Evolutionary conservation across 1,284 basidiomycete genomes (phyloP).

Genomic region (Volvariella volvacea): DNA sequence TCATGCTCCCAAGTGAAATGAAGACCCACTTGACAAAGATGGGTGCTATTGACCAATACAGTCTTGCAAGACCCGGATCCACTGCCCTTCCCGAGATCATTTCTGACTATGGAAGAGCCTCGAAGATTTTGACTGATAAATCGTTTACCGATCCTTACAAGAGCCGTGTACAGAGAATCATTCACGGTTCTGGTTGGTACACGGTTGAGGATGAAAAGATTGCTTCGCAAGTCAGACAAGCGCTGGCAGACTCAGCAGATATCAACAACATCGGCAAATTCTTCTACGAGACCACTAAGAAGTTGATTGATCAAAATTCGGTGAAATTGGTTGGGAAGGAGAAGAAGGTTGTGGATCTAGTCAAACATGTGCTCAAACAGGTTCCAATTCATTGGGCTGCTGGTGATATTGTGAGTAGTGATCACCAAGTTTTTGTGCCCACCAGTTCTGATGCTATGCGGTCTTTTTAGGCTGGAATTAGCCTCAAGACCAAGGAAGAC

Average conservation of each 20-base stretch:
- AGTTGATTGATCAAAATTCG: constrained; percentile 46
- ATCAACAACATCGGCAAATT: constrained; percentile 45
- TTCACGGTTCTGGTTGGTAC: constrained; percentile 59
- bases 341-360: constrained; percentile 55
- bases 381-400: constrained; percentile 67
- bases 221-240: constrained; percentile 40
- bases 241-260: constrained; percentile 24
- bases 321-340: constrained; percentile 47
- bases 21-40: constrained; percentile 48
- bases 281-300: constrained; percentile 56
- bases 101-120: constrained; percentile 44
- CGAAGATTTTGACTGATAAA: constrained; percentile 43
- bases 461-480: constrained; percentile 54
- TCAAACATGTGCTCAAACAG: constrained; percentile 60
- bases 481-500: constrained; percentile 54
- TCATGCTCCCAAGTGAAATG: constrained; percentile 74
- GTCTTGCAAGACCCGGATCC: constrained; percentile 37
- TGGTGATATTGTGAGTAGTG: constrained; percentile 63
- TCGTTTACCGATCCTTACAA: constrained; percentile 45
- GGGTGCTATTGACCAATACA: constrained; percentile 45
- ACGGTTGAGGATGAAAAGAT: constrained; percentile 41
- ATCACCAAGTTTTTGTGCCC: constrained; percentile 17
- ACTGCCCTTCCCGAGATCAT: constrained; percentile 24
- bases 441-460: constrained; percentile 5
- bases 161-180: constrained; percentile 40